A percentile compares a stretch with the other conserved stretches of the same genome.
These are phyloP conservation scores for Ulvella scutata DNA, from an alignment of 139 green algal genomes.

Conservation along the genomic window DNA sequence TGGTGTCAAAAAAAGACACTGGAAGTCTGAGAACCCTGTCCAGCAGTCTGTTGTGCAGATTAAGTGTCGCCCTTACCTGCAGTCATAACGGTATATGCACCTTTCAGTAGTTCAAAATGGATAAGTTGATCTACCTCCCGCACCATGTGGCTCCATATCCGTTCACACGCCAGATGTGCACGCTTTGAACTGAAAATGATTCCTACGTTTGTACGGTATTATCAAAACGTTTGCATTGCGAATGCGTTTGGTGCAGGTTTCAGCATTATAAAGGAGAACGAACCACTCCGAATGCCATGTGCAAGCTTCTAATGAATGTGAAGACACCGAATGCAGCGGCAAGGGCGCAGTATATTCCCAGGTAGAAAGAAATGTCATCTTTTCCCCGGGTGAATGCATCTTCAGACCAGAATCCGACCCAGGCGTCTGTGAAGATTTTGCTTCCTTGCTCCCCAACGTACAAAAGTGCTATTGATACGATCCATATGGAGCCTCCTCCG, in stretches of 20 bases:
- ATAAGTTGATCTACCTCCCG: too few relatives aligned
- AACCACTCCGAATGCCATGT: not conserved
- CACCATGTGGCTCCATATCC: too few relatives aligned
- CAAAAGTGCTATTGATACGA: slow-evolving; percentile 20
- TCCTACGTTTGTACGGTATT: too few relatives aligned
- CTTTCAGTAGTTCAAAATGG: too few relatives aligned
- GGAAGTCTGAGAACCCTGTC: slow-evolving; percentile 42
- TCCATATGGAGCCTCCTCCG: slow-evolving; percentile 12
- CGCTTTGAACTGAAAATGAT: too few relatives aligned
- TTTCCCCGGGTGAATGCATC: slow-evolving; percentile 12
- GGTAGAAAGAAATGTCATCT: slow-evolving; percentile 35
- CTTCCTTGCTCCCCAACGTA: slow-evolving; percentile 26
- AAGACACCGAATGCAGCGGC: slow-evolving; percentile 29
- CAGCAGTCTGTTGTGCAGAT: slow-evolving; percentile 51
- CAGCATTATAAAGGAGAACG: too few relatives aligned
- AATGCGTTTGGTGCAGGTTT: too few relatives aligned
- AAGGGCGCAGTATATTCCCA: slow-evolving; percentile 49
- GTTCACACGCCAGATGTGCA: too few relatives aligned
- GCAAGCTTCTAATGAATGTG: not conserved
- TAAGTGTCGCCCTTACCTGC: slow-evolving; percentile 20
- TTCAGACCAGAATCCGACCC: slow-evolving; percentile 55
- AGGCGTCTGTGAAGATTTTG: slow-evolving; percentile 26
- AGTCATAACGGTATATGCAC: too few relatives aligned
- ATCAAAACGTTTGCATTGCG: too few relatives aligned
- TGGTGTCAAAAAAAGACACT: slow-evolving; percentile 89